Base-by-base conservation (phyloP, 345 rosid species). In the Limnanthes douglasii region DNA sequence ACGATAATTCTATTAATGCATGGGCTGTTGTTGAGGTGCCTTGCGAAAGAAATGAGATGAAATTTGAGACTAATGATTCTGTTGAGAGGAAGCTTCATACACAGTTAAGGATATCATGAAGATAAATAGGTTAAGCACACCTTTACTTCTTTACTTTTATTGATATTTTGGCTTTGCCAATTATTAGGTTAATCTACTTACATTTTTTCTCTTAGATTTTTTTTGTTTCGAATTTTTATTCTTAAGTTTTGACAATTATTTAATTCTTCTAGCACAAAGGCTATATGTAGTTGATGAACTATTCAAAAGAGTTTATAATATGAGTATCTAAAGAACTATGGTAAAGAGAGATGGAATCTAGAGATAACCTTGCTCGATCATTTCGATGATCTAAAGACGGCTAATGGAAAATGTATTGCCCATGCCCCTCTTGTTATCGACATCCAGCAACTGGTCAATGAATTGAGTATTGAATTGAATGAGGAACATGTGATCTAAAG, bases 81-180 rank as follows among this genome's bases (percentile, higher is more conserved):
- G 58, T 55, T 13, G 75, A 59, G 39, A 59, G 57, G 43, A 69
- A 68, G 57, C 65, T 71, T 34, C 39, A 57, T 0, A 41, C 79
- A 32, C 69, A 68, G 54, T 73, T 62, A 43, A 59, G 70, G 16
- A 51, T 70, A 18, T 78, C 90, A 13, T 78, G n/a, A n/a, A n/a
- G n/a, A n/a, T n/a, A n/a, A 79, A 3, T 78, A 70, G 57, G 16
- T 46, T 27, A 16, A 2, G 3, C 3, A 26, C 11, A 9, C 8
- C 8, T 26, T 6, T 26, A 26, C 11, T 12, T 38, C 19, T 27
- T 34, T 4, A 9, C 20, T 20, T 11, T 20, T 31, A 18, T n/a
- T 4, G 16, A n/a, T 35, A 5, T 8, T n/a, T 4, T 16, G 11
- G 20, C 18, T 45, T 31, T 24, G 16, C 30, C 10, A 44, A 44